Percentiles rank a stretch among this genome's conserved stretches.
Evolutionary conservation across 805 yeast genomes (phyloP).

Genomic region (Pichia ethanolica): DNA sequence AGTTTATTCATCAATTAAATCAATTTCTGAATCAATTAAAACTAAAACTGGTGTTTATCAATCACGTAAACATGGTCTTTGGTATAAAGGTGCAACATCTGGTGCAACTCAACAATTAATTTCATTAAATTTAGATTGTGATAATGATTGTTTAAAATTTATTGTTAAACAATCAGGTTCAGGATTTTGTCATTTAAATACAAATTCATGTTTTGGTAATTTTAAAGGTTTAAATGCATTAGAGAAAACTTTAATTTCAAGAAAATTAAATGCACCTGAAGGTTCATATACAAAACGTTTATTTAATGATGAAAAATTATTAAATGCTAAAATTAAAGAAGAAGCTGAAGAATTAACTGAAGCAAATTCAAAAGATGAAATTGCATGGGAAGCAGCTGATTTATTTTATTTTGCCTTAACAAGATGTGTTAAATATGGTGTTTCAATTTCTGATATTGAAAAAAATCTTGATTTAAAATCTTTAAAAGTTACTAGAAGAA

Average conservation of each 20-base stretch:
- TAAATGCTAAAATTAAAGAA: conserved; percentile 84
- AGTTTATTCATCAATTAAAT: conserved; percentile 81
- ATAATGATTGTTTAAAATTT: conserved; percentile 83
- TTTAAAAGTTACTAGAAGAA: conserved; percentile 81
- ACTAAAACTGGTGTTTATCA: conserved; percentile 87
- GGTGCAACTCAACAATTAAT: conserved; percentile 85
- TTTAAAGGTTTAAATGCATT: conserved; percentile 60
- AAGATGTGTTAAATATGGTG: conserved; percentile 62
- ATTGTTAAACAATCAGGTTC: conserved; percentile 77
- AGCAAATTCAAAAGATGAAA: conserved; percentile 56
- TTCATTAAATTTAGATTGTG: conserved; percentile 75
- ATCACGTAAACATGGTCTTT: conserved; percentile 84
- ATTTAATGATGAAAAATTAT: conserved; percentile 66
- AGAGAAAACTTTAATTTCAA: conserved; percentile 55
- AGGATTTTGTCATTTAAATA: conserved; percentile 89
- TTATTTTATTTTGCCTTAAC: conserved; percentile 51
- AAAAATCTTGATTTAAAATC: conserved; percentile 76
- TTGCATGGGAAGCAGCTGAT: conserved; percentile 98
- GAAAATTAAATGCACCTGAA: conserved; percentile 67
- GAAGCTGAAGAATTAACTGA: conserved; percentile 95
- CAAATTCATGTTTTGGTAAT: conserved; percentile 74
- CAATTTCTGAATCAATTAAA: conserved; percentile 73
- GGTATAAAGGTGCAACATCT: conserved; percentile 96
- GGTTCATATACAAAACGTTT: conserved; percentile 93
- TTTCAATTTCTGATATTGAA: conserved; percentile 73